A percentile compares a stretch with the other conserved stretches of the same genome.
Evolutionary conservation across 2,329 filamentous ascomycete genomes (phyloP).

Genomic region (Didymella segeticola): DNA sequence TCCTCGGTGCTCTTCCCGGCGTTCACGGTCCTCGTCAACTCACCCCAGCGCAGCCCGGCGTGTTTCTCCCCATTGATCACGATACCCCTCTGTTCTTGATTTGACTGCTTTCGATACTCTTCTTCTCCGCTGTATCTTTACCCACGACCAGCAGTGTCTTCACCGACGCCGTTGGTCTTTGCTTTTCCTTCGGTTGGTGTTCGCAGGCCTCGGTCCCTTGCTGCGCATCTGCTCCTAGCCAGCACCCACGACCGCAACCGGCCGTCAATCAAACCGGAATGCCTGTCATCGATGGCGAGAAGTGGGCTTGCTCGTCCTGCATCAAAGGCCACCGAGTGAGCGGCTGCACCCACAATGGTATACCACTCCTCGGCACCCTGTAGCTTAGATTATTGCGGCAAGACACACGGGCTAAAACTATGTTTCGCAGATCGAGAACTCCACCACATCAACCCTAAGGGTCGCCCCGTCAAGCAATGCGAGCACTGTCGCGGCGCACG

Average conservation of each 20-base stretch:
- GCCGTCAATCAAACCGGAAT: constrained; percentile 42
- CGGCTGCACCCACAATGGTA: constrained; percentile 96
- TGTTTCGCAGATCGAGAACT: constrained; percentile 77
- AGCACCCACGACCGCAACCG: constrained; percentile 44
- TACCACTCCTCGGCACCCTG: constrained; percentile 30
- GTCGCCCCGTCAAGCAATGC: constrained; percentile 96
- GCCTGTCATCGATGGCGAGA: constrained; percentile 76
- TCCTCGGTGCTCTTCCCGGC: constrained; percentile 44
- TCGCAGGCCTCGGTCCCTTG: constrained; percentile 20
- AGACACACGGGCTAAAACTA: constrained; percentile 25
- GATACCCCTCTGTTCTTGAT: constrained; percentile 45
- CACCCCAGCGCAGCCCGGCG: constrained; percentile 25
- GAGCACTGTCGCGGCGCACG: constrained; percentile 94
- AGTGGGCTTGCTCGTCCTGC: constrained; percentile 97
- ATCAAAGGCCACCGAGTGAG: constrained; percentile 98
- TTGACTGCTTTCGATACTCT: constrained; percentile 26
- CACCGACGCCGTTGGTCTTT: constrained; percentile 26
- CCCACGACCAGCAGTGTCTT: constrained; percentile 18
- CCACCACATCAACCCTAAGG: constrained; percentile 96
- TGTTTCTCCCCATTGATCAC: constrained; percentile 39
- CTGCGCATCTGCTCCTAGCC: constrained; percentile 33
- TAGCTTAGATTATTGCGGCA: constrained; percentile 1
- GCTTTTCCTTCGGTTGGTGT: constrained; percentile 17
- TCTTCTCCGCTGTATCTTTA: constrained; percentile 32
- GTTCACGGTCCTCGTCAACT: constrained; percentile 46